These are phyloP conservation scores for Terfezia boudieri DNA, from an alignment of 495 filamentous ascomycete species.

Conservation along the genomic window DNA sequence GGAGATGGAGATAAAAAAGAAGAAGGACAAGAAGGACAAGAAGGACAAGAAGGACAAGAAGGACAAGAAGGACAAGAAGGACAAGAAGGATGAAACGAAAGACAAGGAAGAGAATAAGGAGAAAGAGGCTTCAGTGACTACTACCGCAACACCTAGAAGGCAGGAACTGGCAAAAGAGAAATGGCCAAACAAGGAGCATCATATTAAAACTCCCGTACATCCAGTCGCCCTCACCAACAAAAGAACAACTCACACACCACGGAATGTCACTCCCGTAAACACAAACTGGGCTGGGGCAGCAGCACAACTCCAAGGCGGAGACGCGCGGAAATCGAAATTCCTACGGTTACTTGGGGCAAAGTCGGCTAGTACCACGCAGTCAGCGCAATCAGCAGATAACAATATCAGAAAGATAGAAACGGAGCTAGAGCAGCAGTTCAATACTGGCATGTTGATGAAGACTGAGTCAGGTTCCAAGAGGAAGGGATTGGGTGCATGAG, in stretches of 20 bases:
- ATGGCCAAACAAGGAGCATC: too few relatives aligned
- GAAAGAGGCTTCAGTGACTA: not conserved
- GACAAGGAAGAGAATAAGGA: not conserved
- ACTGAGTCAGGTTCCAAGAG: constrained; percentile 28
- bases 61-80: constrained; percentile 10
- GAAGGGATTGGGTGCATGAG: constrained; percentile 32
- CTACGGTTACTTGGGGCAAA: constrained; percentile 32
- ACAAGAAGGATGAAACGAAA: constrained; percentile 8
- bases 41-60: constrained; percentile 3
- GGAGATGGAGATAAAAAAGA: not conserved
- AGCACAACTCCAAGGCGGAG: constrained; percentile 27
- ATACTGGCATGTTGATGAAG: constrained; percentile 35
- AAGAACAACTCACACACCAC: constrained; percentile 1
- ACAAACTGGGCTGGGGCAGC: constrained; percentile 29
- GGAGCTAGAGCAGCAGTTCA: constrained; percentile 37
- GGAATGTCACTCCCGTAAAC: not conserved
- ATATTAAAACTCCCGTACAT: too few relatives aligned
- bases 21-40: not conserved
- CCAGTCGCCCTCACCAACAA: not conserved
- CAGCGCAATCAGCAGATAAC: constrained; percentile 1
- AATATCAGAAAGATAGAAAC: constrained; percentile 25
- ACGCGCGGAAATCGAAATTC: constrained; percentile 32
- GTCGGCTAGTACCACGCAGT: constrained; percentile 8
- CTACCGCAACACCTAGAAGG: not conserved
- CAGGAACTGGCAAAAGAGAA: not conserved